Evolutionary conservation across 495 filamentous ascomycete species (phyloP), one percentile per base, ranked within the genome.

Genomic region (Elasticomyces elasticus): DNA sequence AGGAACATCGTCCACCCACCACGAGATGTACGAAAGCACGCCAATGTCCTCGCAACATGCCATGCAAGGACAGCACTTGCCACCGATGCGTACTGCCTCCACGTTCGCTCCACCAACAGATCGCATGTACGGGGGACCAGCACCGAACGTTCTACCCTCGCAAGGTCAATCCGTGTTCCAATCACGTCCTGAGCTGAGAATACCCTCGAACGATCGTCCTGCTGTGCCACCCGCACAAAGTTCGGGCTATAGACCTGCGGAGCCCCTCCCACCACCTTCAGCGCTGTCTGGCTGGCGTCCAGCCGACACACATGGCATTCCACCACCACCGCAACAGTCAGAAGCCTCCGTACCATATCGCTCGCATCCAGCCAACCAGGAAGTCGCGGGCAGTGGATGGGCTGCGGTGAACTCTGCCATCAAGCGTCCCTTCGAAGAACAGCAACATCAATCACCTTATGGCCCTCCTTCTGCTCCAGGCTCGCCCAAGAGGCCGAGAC

Each of bases 401-500:
- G 57, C 57, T n/a, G 46, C 57, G 6, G 52, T 60, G n/a, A 60
- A 60, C 30, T 48, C 49, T 13, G 23, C 46, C 13, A 23, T 28
- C 20, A 60, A 60, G 47, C 45, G 58, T n/a, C 43, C 49, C 1
- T 41, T 60, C 20, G 54, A 57, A 2, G 53, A 55, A 13, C 52
- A 46, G 24, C 42, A 9, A 6, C 24, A n/a, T n/a, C n/a, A n/a
- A n/a, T 54, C 52, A 35, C 30, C 53, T 10, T 51, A 41, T 35
- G 52, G 42, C 12, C 13, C 57, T 1, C 26, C 45, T 20, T 51
- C 53, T 15, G 53, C 58, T n/a, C 52, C 58, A 13, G 66, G 60
- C 33, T 69, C 67, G 7, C 68, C 68, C 1, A 71, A 71, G 48
- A 61, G 68, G 25, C 67, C 62, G 10, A 65, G 64, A 48, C 62